Percentiles rank a stretch among this genome's conserved stretches.
Conservation (phyloP, 2,329 filamentous ascomycete species). For the Trichoderma citrinoviride region DNA sequence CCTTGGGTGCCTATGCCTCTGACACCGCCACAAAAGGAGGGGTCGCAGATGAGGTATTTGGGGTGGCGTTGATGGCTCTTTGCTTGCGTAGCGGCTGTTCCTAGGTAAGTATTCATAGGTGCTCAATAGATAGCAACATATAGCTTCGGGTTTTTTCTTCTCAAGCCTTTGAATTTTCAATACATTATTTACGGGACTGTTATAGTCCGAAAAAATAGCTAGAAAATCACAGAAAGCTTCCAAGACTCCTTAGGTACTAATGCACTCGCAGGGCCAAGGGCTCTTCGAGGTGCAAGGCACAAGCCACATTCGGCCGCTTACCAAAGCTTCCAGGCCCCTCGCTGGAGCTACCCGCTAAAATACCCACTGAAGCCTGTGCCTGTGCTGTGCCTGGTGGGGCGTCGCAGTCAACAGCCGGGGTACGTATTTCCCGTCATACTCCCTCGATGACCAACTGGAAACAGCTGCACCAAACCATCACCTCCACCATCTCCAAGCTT, state of each 20-base stretch:
- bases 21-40: slow-evolving; percentile 21
- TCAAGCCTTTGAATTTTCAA: not conserved
- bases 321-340: not conserved
- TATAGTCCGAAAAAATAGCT: not conserved
- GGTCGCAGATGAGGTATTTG: not conserved
- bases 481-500: slow-evolving; percentile 29
- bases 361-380: not conserved
- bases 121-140: too few relatives aligned
- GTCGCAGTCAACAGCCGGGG: slow-evolving; percentile 9
- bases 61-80: not conserved
- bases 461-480: too few relatives aligned
- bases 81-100: too few relatives aligned
- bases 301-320: slow-evolving; percentile 6
- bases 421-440: not conserved
- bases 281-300: not conserved
- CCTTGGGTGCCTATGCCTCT: not conserved
- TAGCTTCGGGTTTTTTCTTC: too few relatives aligned
- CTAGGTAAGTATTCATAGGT: too few relatives aligned
- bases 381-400: not conserved
- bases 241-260: too few relatives aligned
- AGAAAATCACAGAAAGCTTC: too few relatives aligned
- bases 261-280: not conserved
- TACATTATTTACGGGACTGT: not conserved
- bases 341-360: slow-evolving; percentile 12
- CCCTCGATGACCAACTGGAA: too few relatives aligned